phyloP scores from a whole-genome alignment of 768 basidiomycete species.

The Mycena indigotica region DNA sequence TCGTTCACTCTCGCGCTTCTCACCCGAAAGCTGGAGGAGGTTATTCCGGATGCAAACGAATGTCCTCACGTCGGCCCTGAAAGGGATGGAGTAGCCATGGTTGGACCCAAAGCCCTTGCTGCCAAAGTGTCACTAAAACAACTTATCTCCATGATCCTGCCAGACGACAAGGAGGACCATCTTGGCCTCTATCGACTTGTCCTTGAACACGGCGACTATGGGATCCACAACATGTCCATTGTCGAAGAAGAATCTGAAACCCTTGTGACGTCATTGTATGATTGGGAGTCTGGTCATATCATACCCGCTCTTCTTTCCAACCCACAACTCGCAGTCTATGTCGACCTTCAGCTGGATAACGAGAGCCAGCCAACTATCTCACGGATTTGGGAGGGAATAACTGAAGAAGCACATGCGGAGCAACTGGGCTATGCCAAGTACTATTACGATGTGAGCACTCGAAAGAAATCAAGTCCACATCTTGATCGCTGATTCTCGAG shows the following conservation, averaged over 20 bases:
- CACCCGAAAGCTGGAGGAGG: conserved; percentile 7
- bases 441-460: conserved; percentile 9
- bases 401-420: not conserved
- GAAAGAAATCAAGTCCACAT: not conserved
- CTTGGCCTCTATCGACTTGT: conserved; percentile 12
- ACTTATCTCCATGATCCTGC: conserved; percentile 11
- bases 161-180: not conserved
- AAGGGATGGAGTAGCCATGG: no score
- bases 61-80: not conserved
- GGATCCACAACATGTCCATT: conserved; percentile 17
- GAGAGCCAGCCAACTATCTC: conserved; percentile 8
- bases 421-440: conserved; percentile 3
- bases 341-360: conserved; percentile 6
- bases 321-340: conserved; percentile 9
- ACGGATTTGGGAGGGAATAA: conserved; percentile 7
- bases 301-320: conserved; percentile 15
- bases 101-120: conserved; percentile 2
- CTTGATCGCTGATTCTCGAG: not conserved
- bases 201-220: conserved; percentile 18
- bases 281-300: conserved; percentile 15
- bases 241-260: not conserved
- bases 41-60: conserved; percentile 5
- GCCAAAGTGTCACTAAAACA: conserved; percentile 1
- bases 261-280: conserved; percentile 13
- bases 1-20: conserved; percentile 9